Evolutionary conservation across 140 eudicot genomes (phyloP).

Genomic region (Senecio squalidus): DNA sequence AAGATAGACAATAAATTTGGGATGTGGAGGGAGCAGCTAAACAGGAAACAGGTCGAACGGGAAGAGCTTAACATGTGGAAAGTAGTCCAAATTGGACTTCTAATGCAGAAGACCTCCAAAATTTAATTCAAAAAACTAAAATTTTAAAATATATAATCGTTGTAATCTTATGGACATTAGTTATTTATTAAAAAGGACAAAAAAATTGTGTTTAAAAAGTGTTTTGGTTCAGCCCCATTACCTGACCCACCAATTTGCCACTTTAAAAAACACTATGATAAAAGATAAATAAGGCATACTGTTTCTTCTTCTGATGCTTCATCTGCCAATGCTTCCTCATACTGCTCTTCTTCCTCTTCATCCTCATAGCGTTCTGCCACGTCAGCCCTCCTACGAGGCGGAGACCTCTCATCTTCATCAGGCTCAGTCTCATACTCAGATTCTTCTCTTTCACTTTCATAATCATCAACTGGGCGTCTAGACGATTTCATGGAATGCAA

Average conservation of each 20-base stretch:
- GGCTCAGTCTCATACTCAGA: conserved; percentile 97
- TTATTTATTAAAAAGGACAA: neutral
- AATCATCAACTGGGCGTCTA: conserved; percentile 77
- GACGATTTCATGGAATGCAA: conserved; percentile 56
- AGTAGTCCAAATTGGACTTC: no score
- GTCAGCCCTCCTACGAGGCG: conserved; percentile 48
- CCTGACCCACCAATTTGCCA: neutral
- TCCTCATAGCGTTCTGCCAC: conserved; percentile 56
- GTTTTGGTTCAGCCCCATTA: no score
- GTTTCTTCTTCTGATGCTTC: conserved; percentile 86
- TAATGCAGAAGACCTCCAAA: no score
- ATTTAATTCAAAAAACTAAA: no score
- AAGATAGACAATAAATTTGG: no score
- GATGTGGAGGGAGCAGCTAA: no score
- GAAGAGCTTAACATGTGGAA: no score
- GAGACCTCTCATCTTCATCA: conserved; percentile 74
- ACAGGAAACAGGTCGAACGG: no score
- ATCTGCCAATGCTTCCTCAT: conserved; percentile 51
- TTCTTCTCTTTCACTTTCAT: conserved; percentile 85
- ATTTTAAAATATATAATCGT: no score
- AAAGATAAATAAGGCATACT: conserved; percentile 30
- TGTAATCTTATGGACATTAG: neutral
- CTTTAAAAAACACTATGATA: neutral
- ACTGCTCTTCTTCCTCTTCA: conserved; percentile 66
- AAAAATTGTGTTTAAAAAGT: no score